phyloP scores from a whole-genome alignment of 2,329 filamentous ascomycete genomes.

The Penicillium olsonii region DNA sequence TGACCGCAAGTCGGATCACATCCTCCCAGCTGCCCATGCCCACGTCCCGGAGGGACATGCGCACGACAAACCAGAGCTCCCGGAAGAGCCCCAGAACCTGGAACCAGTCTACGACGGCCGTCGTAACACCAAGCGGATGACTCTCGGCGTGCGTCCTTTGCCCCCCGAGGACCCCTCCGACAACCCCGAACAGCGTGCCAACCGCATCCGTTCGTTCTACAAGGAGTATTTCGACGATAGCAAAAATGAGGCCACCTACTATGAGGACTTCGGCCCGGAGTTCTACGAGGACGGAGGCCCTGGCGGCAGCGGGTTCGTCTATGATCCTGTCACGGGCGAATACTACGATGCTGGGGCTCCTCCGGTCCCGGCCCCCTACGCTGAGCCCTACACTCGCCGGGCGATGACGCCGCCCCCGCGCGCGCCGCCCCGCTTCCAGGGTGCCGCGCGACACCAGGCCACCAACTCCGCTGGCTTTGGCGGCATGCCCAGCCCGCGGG shows the following conservation, averaged over 20 bases:
- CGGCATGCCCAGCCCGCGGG: conserved; percentile 53
- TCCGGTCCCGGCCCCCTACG: conserved; percentile 60
- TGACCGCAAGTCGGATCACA: conserved; percentile 51
- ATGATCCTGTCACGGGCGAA: conserved; percentile 50
- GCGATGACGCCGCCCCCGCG: conserved; percentile 93
- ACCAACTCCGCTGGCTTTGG: conserved; percentile 42
- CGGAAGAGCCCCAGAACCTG: conserved; percentile 29
- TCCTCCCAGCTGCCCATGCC: conserved; percentile 40
- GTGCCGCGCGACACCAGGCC: conserved; percentile 48
- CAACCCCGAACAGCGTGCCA: conserved; percentile 90
- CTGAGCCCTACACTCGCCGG: conserved; percentile 80
- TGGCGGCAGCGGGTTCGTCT: conserved; percentile 46
- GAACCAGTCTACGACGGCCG: conserved; percentile 27
- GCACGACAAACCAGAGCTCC: conserved; percentile 20
- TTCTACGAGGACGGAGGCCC: conserved; percentile 62
- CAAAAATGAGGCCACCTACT: conserved; percentile 60
- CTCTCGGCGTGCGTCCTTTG: conserved; percentile 73
- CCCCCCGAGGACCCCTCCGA: conserved; percentile 85
- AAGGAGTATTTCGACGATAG: conserved; percentile 98
- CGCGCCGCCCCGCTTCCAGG: conserved; percentile 60
- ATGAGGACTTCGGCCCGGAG: conserved; percentile 73
- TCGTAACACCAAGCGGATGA: conserved; percentile 53
- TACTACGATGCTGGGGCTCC: conserved; percentile 30
- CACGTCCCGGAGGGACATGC: conserved; percentile 24
- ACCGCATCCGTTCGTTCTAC: conserved; percentile 97